Base-by-base conservation (phyloP, 2,329 filamentous ascomycete genomes). In the Ascosphaera apis region DNA sequence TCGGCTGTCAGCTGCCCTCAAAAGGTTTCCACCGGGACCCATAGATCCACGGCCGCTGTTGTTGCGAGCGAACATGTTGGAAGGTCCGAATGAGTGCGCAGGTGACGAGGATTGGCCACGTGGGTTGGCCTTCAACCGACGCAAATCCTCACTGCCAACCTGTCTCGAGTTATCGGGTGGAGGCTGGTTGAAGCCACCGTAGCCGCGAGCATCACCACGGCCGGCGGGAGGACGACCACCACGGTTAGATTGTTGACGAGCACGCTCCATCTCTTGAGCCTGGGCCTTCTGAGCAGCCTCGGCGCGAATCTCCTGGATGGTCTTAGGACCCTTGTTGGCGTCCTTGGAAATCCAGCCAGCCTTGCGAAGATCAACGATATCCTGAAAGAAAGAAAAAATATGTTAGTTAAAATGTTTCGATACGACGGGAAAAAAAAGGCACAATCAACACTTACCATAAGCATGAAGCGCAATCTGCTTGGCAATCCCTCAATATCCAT, bases 381-480 rank as follows among this genome's bases (percentile, higher is more conserved):
- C 88, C 62, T 65, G 43, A 5, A 41, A 30, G 21, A 35, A 9
- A 33, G 37, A 28, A 40, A 34, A 40, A 34, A 48, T 34, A 25
- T 16, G 31, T n/a, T 25, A 31, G 15, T 6, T 21, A 2, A 17
- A 16, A 3, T 7, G 15, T 5, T 18, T 8, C n/a, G 5, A 9
- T n/a, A 36, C 11, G 16, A 18, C 11, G 36, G 15, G 12, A 7
- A 19, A 30, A 25, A 25, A 19, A 31, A 18, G 4, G 32, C 33
- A 41, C 37, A 44, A 40, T 33, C 28, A 37, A 19, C 35, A 40
- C 57, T 42, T 53, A 65, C 62, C 73, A 95, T 72, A 41, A 98
- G 69, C 88, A 98, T 95, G 61, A 95, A 98, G 53, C 71, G 74
- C 46, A 93, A 66, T 64, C 88, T 76, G 57, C 83, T 93, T 35